phyloP scores from a whole-genome alignment of 805 yeast genomes.

The Diddensiella santjacobensis region DNA sequence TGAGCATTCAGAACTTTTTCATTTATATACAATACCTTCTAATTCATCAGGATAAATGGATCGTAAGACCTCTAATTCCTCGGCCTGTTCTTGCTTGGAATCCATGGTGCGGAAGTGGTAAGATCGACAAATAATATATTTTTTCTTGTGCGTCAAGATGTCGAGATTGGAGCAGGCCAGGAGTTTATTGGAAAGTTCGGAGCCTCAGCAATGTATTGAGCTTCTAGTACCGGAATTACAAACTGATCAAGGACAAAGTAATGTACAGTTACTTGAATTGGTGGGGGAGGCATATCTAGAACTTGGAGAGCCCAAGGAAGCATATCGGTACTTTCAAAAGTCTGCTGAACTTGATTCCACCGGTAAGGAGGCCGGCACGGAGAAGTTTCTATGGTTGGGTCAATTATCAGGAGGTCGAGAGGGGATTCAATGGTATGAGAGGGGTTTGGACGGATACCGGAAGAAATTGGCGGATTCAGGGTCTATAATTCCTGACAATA shows the following conservation, averaged over 20 bases:
- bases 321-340: conserved; percentile 55
- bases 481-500: conserved; percentile 15
- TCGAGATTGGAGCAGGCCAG: conserved; percentile 34
- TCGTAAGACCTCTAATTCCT: conserved; percentile 85
- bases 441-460: conserved; percentile 57
- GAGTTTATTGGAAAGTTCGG: conserved; percentile 43
- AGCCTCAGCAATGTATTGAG: conserved; percentile 53
- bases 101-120: conserved; percentile 40
- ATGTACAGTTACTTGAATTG: conserved; percentile 27
- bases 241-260: conserved; percentile 14
- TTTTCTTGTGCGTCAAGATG: conserved; percentile 4
- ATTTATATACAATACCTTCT: conserved; percentile 16
- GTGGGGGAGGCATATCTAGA: conserved; percentile 80
- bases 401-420: conserved; percentile 82
- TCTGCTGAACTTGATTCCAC: conserved; percentile 68
- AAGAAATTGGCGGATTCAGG: conserved; percentile 34
- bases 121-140: not conserved
- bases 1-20: not conserved
- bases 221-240: conserved; percentile 36
- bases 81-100: conserved; percentile 74
- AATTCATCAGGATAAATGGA: conserved; percentile 94
- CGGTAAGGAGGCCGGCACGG: conserved; percentile 59
- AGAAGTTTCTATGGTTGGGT: conserved; percentile 85
- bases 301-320: conserved; percentile 71
- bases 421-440: conserved; percentile 60